Evolutionary conservation across 2,329 filamentous ascomycete genomes (phyloP), one percentile per base, ranked within the genome.

Genomic region (Gnomoniopsis sp.): DNA sequence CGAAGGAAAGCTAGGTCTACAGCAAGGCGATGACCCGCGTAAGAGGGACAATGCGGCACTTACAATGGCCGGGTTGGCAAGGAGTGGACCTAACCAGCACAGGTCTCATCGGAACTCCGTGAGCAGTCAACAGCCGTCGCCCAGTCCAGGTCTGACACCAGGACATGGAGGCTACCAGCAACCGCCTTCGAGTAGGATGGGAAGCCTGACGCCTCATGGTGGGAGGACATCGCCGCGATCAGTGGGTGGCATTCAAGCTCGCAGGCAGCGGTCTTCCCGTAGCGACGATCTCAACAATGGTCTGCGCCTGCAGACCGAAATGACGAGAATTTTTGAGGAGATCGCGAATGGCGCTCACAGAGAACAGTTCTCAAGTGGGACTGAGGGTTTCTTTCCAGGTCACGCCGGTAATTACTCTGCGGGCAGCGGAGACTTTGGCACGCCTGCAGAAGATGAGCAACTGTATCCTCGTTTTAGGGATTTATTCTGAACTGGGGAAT

Each of bases 1-100:
- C 7, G 89, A 87, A 0, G 87, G 88, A 0, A 82, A 85, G 21
- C 80, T 92, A 1, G 89, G 89, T 0, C 77, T 89, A 21, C 72
- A 75, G n/a, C 75, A 74, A 52, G 72, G 80, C 8, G 56, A 61
- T 17, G 80, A 84, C 60, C 73, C 80, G 0, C 80, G 83, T 61
- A 79, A 77, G 12, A 77, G 72, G 21, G 58, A 61, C 15, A 55
- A 49, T 11, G 81, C 80, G 1, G 80, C 81, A 0, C 65, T 83
- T n/a, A 77, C 78, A 0, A 84, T 84, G 81, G 79, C 82, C 50
- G 81, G 79, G 1, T 71, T 84, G 6, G 80, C 81, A 3, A 72
- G 73, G 19, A 72, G 75, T 0, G 72, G 75, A 56, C 65, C 52
- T 26, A 44, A 38, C 7, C 48, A 51, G 2, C 19, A 43, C 26